Evolutionary conservation across 805 yeast genomes (phyloP), one percentile per base, ranked within the genome.

Genomic region (Kodamaea leandrae): DNA sequence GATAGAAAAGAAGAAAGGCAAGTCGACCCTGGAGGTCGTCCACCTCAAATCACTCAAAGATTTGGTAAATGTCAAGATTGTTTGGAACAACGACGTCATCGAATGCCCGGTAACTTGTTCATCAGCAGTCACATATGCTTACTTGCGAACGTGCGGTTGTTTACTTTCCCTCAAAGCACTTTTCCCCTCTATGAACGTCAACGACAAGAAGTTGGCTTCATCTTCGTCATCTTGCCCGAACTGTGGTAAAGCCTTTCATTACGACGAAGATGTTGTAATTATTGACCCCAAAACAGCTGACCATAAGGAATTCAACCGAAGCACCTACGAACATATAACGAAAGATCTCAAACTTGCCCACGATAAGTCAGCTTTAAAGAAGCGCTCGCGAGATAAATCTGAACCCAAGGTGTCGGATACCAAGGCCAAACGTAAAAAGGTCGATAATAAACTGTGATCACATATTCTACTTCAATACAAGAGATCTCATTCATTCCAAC

Each of bases 131-230:
- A 25, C 42, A 15, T 61, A 57, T 37, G 58, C 54, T 6, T 68
- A 66, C 37, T 51, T 61, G 16, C 55, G 73, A 33, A 40, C 56
- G 0, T 69, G 74, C 52, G 74, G 74, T 12, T 68, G 74, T 49
- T 63, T 67, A 1, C 14, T 68, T 8, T 54, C 64, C 3, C 47
- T 50, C 33, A 60, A 53, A 32, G 41, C 57, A 24, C 32, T 27
- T 14, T 27, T 27, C 32, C 32, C 32, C 17, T 27, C 32, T 6
- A 13, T 27, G 17, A 5, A 7, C 7, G 18, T 27, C 4, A 15
- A 17, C 3, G 28, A 26, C 16, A 37, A 16, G n/a, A 41, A 16
- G 28, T 39, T 34, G 12, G 30, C 44, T 6, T 47, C 50, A 0
- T 43, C 15, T 24, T 14, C 39, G 26, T 23, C 50, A 27, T 51